Evolutionary conservation across 2,329 filamentous ascomycete genomes (phyloP).

Genomic region (Ambrosiella beaveri): DNA sequence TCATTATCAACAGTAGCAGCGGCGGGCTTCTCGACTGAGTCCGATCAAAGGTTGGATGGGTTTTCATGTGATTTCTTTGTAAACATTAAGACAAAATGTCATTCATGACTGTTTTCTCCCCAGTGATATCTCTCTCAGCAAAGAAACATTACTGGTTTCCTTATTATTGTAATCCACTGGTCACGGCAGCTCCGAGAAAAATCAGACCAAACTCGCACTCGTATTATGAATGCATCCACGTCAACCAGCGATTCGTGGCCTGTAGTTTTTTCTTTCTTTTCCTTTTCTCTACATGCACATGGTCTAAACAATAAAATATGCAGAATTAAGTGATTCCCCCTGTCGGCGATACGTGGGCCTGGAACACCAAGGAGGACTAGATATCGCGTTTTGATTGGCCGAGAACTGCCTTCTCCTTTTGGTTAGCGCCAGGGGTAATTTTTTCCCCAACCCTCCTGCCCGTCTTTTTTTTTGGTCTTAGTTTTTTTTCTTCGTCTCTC

Average conservation of each 20-base stretch:
- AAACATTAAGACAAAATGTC: background rate
- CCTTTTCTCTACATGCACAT: background rate
- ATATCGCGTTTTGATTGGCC: constrained; percentile 3
- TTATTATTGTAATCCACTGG: background rate
- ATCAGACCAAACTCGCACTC: background rate
- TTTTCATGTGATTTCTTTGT: background rate
- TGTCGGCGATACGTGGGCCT: background rate
- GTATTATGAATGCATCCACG: background rate
- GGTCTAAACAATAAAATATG: background rate
- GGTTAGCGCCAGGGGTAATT: constrained; percentile 10
- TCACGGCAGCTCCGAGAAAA: background rate
- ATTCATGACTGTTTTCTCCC: background rate
- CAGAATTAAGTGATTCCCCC: background rate
- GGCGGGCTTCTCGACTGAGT: background rate
- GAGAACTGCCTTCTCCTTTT: background rate
- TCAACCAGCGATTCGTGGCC: background rate
- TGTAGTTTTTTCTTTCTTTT: background rate
- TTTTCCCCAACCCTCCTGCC: background rate
- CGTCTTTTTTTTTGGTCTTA: background rate
- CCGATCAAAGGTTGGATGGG: background rate
- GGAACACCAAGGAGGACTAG: background rate
- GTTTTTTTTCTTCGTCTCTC: too few species aligned
- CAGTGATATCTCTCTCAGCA: background rate
- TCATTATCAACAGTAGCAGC: background rate
- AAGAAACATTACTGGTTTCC: background rate